Evolutionary conservation across 2,329 filamentous ascomycete species (phyloP).

Genomic region (Trichoderma polysporum): DNA sequence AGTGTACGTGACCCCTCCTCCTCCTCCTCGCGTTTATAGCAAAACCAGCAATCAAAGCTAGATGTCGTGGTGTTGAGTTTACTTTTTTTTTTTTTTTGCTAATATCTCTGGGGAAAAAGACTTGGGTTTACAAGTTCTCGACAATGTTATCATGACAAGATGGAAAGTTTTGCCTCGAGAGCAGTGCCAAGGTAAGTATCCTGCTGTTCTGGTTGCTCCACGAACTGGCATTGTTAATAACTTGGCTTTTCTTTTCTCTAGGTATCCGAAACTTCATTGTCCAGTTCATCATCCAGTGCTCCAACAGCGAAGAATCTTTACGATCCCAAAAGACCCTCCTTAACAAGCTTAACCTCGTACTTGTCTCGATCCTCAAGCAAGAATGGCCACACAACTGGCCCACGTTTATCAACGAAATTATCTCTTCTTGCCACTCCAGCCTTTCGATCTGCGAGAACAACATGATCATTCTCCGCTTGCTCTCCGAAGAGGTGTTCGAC

Average conservation of each 20-base stretch:
- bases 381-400: slow-evolving; percentile 99
- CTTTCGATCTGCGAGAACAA: slow-evolving; percentile 99
- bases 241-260: slow-evolving; percentile 39
- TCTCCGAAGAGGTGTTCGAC: slow-evolving; percentile 98
- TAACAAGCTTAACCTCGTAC: slow-evolving; percentile 97
- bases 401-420: slow-evolving; percentile 99
- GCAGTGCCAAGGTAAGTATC: slow-evolving; percentile 75
- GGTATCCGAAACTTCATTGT: slow-evolving; percentile 99
- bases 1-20: slow-evolving; percentile 63
- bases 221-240: slow-evolving; percentile 27
- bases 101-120: slow-evolving; percentile 51
- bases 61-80: not conserved
- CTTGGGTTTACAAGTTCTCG: slow-evolving; percentile 90
- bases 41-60: not conserved
- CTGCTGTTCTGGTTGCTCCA: not conserved
- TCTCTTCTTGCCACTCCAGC: slow-evolving; percentile 91
- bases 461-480: slow-evolving; percentile 93
- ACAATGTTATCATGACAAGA: slow-evolving; percentile 97
- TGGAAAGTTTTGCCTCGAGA: slow-evolving; percentile 98
- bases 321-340: slow-evolving; percentile 82
- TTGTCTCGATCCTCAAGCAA: slow-evolving; percentile 97
- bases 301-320: slow-evolving; percentile 83
- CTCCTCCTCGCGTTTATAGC: not conserved
- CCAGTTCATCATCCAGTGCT: slow-evolving; percentile 95
- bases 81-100: slow-evolving; percentile 23